phyloP scores from a whole-genome alignment of 768 basidiomycete species.

The Harrya chromipes region DNA sequence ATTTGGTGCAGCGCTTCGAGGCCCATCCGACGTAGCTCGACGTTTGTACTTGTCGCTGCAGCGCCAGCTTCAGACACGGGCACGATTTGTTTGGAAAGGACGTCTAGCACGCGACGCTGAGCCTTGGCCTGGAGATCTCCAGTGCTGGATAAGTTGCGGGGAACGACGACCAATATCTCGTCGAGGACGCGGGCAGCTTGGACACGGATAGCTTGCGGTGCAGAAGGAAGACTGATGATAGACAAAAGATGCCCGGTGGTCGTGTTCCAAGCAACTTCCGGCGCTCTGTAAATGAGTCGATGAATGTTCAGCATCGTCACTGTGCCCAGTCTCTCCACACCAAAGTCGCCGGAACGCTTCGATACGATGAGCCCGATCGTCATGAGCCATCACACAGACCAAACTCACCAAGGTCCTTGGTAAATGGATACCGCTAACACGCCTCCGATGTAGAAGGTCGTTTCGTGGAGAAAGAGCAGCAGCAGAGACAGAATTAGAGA shows the following conservation, averaged over 20 bases:
- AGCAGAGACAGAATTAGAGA: slow-evolving; percentile 31
- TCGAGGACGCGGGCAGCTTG: slow-evolving; percentile 89
- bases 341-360: slow-evolving; percentile 89
- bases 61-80: slow-evolving; percentile 36
- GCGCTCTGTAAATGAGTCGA: slow-evolving; percentile 79
- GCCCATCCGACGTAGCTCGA: slow-evolving; percentile 86
- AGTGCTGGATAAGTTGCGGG: slow-evolving; percentile 59
- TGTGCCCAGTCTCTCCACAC: slow-evolving; percentile 80
- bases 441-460: slow-evolving; percentile 52
- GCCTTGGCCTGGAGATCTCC: slow-evolving; percentile 65
- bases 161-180: slow-evolving; percentile 76
- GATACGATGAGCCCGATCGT: slow-evolving; percentile 1
- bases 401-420: slow-evolving; percentile 68
- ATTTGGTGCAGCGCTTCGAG: slow-evolving; percentile 88
- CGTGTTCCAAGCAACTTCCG: slow-evolving; percentile 81
- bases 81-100: slow-evolving; percentile 77
- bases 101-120: slow-evolving; percentile 82
- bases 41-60: slow-evolving; percentile 44
- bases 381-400: background rate
- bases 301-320: slow-evolving; percentile 83
- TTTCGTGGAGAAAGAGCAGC: slow-evolving; percentile 40
- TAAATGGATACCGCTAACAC: slow-evolving; percentile 87
- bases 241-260: slow-evolving; percentile 78
- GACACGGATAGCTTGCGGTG: slow-evolving; percentile 75
- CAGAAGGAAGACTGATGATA: slow-evolving; percentile 64